Evolutionary conservation across 768 basidiomycete species (phyloP).

Genomic region (Candolleomyces efflorescens): DNA sequence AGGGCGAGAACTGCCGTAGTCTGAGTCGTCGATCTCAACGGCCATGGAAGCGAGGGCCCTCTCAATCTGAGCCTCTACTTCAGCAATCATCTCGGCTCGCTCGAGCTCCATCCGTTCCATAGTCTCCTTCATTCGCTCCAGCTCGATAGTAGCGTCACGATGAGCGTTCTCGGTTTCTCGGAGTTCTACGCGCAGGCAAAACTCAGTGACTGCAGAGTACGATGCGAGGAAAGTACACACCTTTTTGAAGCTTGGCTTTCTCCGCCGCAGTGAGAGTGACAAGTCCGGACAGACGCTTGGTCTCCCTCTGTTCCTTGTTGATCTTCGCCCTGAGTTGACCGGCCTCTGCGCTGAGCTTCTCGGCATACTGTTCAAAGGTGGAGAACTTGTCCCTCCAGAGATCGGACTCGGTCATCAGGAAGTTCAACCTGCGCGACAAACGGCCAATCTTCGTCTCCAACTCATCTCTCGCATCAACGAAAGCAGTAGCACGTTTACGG

Average conservation of each 20-base stretch:
- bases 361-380: conserved; percentile 91
- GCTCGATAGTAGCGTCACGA: conserved; percentile 72
- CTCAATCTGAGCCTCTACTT: conserved; percentile 90
- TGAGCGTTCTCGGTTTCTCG: conserved; percentile 80
- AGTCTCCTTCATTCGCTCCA: conserved; percentile 75
- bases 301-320: conserved; percentile 87
- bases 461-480: conserved; percentile 91
- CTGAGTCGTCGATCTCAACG: conserved; percentile 74
- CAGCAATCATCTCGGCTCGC: conserved; percentile 87
- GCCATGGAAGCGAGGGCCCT: conserved; percentile 82
- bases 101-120: conserved; percentile 89
- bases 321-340: conserved; percentile 82
- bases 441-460: conserved; percentile 92
- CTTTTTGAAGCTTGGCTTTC: conserved; percentile 71
- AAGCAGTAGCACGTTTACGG: conserved; percentile 89
- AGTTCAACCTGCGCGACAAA: conserved; percentile 79
- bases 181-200: conserved; percentile 54
- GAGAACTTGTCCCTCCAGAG: conserved; percentile 93
- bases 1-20: conserved; percentile 67
- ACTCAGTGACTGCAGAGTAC: conserved; percentile 4
- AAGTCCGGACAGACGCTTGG: conserved; percentile 76
- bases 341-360: conserved; percentile 84
- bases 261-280: conserved; percentile 75
- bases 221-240: conserved; percentile 42
- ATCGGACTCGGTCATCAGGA: conserved; percentile 88